Evolutionary conservation across 2,329 filamentous ascomycete species (phyloP).

Genomic region (Trichoderma lentiforme): DNA sequence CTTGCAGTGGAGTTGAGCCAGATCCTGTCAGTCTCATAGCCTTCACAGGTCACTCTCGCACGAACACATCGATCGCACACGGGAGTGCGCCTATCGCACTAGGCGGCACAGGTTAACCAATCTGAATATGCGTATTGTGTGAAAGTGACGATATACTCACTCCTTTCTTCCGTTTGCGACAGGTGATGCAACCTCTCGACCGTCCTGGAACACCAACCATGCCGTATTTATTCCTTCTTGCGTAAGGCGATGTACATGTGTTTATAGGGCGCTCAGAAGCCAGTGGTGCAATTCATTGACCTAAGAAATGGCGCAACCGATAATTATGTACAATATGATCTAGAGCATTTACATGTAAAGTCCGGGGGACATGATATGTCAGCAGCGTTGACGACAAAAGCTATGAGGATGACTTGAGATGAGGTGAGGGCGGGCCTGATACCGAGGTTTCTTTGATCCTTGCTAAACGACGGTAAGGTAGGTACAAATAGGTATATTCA

Average conservation of each 20-base stretch:
- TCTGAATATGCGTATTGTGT: background rate
- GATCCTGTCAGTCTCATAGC: conserved; percentile 2
- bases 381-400: background rate
- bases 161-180: conserved; percentile 18
- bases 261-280: background rate
- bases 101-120: background rate
- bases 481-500: background rate
- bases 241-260: background rate
- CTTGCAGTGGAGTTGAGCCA: background rate
- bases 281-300: too few relatives aligned
- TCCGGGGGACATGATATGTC: background rate
- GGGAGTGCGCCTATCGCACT: conserved; percentile 7
- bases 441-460: background rate
- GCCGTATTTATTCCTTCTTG: background rate
- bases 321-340: background rate
- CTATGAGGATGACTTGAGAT: background rate
- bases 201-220: conserved; percentile 21
- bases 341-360: background rate
- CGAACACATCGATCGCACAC: background rate
- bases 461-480: background rate
- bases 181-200: conserved; percentile 19
- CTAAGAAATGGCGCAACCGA: background rate
- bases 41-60: background rate
- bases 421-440: background rate
- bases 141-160: background rate